phyloP scores from a whole-genome alignment of 495 filamentous ascomycete species.

The Penicillium samsonianum region DNA sequence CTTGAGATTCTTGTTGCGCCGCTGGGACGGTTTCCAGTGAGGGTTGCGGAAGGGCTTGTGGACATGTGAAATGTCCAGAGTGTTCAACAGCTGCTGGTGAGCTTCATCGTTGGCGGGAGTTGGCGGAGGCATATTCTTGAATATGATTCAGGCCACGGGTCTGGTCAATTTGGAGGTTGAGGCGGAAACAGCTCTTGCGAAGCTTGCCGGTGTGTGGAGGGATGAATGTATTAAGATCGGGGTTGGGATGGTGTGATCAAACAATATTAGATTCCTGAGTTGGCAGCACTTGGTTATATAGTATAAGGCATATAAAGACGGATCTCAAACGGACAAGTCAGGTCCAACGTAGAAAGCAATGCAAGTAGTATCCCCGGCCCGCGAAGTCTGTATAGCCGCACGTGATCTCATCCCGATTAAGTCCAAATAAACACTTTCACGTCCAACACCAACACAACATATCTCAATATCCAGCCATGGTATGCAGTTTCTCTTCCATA shows the following conservation, averaged over 20 bases:
- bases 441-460: neutral
- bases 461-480: constrained; percentile 15
- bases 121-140: constrained; percentile 45
- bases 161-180: neutral
- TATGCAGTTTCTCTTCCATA: constrained; percentile 5
- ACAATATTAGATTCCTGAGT: neutral
- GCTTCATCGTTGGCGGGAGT: constrained; percentile 48
- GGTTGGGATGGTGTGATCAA: neutral
- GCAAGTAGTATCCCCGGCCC: neutral
- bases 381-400: constrained; percentile 26
- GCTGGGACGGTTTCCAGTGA: constrained; percentile 85
- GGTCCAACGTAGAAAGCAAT: neutral
- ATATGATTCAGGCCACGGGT: constrained; percentile 4
- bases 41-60: constrained; percentile 85
- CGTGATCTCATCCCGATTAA: constrained; percentile 20
- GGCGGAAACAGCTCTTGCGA: neutral
- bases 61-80: constrained; percentile 81
- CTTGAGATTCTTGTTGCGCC: constrained; percentile 98
- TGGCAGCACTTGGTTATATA: neutral
- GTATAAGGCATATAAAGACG: neutral
- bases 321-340: neutral
- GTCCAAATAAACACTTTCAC: constrained; percentile 21
- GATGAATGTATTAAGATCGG: no score
- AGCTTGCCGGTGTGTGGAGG: neutral
- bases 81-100: constrained; percentile 69